phyloP scores from a whole-genome alignment of 2,329 filamentous ascomycete genomes.

The Fusarium albosuccineum region DNA sequence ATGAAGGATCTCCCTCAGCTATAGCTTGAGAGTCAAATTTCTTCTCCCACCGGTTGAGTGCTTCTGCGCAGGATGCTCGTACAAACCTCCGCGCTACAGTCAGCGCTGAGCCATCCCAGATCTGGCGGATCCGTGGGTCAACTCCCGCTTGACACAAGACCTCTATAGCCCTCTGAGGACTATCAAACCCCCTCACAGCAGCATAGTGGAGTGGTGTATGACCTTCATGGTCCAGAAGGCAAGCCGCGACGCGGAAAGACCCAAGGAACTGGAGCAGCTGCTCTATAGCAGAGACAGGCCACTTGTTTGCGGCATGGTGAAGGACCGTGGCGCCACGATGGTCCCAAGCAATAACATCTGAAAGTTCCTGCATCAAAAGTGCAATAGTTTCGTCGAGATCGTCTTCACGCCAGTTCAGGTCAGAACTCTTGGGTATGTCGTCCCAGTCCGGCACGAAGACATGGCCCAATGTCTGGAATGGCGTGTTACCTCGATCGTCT shows the following conservation, averaged over 20 bases:
- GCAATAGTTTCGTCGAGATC: background rate
- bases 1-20: too few species aligned
- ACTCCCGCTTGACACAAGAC: background rate
- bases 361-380: background rate
- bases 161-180: background rate
- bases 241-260: background rate
- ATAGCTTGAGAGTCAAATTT: background rate
- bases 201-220: background rate
- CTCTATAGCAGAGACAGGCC: background rate
- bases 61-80: background rate
- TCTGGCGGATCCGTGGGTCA: background rate
- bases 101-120: background rate
- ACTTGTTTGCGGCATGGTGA: background rate
- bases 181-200: background rate
- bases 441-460: background rate
- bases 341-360: background rate
- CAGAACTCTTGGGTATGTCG: background rate
- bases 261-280: background rate
- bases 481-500: background rate
- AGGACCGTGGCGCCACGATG: background rate
- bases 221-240: background rate
- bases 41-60: background rate
- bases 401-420: background rate
- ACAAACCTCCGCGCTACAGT: background rate
- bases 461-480: background rate